Base-by-base conservation (phyloP, 805 yeast species). In the Tetrapisispora iriomotensis region DNA sequence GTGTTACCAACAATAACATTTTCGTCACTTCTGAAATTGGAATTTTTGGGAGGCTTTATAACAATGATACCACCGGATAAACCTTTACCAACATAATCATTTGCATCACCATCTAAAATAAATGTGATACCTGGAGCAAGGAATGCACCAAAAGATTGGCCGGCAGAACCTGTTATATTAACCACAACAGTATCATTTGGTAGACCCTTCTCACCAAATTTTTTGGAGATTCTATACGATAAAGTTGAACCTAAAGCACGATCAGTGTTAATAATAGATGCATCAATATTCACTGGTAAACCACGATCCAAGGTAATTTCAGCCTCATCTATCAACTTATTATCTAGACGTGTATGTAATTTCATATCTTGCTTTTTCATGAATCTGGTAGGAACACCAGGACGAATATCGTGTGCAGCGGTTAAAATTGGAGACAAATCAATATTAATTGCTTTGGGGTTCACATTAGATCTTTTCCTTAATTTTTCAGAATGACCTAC, bases 81-180 rank as follows among this genome's bases (percentile, higher is more conserved):
- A 51, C 97, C 96, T 67, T 90, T 90, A 50, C 97, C 98, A 48
- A 92, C 95, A 64, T 92, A 90, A 68, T 90, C 98, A 61, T 90
- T 90, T 50, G 96, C 85, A 65, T 90, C 98, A 70, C 98, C 98
- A 67, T 86, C 95, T 48, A 90, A 71, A 62, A 85, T 94, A 56
- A 90, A 76, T 9, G 97, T 92, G 46, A 90, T 79, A 70, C 98
- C 98, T 6, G 94, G 80, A 36, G 97, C 94, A 53, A 92, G 72
- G 71, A 85, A 90, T 2, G 97, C 98, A 68, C 98, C 98, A 58
- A 92, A 90, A 3, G 96, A 87, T 68, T 90, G 98, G 56, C 98
- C 98, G 22, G 98, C 98, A 41, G 88, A 81, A 48, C 98, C 98
- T 56, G 71, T 72, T 42, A 84, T 75, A 58, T 88, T 82, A 31